These are phyloP conservation scores for Mesotaenium endlicherianum DNA, from an alignment of 139 green algal genomes.

Conservation along the genomic window DNA sequence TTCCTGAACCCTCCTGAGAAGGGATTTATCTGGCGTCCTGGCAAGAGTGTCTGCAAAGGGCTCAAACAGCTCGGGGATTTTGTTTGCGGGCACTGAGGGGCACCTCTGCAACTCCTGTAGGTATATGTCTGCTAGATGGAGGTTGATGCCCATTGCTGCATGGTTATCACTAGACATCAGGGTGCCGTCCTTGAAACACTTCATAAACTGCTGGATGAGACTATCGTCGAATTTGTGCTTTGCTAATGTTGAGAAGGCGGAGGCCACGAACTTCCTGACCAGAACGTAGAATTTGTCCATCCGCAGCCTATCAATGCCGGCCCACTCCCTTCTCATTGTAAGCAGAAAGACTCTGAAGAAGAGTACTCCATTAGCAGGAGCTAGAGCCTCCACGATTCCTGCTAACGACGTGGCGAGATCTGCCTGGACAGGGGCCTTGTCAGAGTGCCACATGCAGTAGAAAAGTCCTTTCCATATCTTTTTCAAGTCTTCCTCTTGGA, in stretches of 20 bases:
- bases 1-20: slow-evolving; percentile 6
- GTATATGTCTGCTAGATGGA: slow-evolving; percentile 69
- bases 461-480: slow-evolving; percentile 90
- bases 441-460: slow-evolving; percentile 93
- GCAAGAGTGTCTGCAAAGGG: slow-evolving; percentile 53
- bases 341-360: slow-evolving; percentile 35
- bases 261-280: slow-evolving; percentile 70
- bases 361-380: neutral
- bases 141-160: slow-evolving; percentile 11
- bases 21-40: neutral
- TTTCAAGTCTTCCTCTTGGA: slow-evolving; percentile 27
- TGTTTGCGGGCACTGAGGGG: neutral
- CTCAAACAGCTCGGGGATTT: slow-evolving; percentile 62
- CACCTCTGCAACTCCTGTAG: slow-evolving; percentile 61
- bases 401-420: slow-evolving; percentile 30
- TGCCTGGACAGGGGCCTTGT: slow-evolving; percentile 83
- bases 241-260: slow-evolving; percentile 53
- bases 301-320: slow-evolving; percentile 79
- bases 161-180: slow-evolving; percentile 8
- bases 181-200: neutral
- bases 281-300: slow-evolving; percentile 96
- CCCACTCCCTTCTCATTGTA: slow-evolving; percentile 78
- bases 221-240: slow-evolving; percentile 56
- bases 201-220: neutral
- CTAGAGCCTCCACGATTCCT: slow-evolving; percentile 9